Evolutionary conservation across 1,139 yeast species (phyloP), one percentile per base, ranked within the genome.

Genomic region (Candida buenavistaensis): DNA sequence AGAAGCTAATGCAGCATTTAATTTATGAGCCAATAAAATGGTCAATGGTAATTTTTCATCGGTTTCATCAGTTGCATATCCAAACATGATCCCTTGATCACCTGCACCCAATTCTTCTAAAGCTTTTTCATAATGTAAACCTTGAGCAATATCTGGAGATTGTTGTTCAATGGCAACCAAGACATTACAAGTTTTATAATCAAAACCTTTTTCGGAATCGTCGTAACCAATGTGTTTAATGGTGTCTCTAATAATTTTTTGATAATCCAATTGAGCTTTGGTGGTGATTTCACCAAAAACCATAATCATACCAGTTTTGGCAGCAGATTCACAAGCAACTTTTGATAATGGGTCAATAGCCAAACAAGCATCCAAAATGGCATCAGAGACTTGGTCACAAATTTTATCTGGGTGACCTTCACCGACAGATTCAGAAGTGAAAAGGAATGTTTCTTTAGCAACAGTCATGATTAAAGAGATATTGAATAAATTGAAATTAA

Each of bases 51-150:
- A 77, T 64, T 87, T 83, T 75, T 92, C 97, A 62, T 90, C 95
- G 56, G 98, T 89, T 77, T 92, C 99, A 61, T 92, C 97, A 47
- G 98, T 83, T 54, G 99, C 99, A 71, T 92, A 92, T 69, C 99
- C 99, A 64, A 92, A 92, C 99, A 92, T 92, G 66, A 92, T 92
- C 82, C 99, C 97, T 75, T 92, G 99, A 75, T 92, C 99, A 82
- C 99, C 99, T 50, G 99, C 98, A 68, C 98, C 99, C 61, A 92
- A 82, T 43, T 92, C 95, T 76, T 92, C 99, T 52, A 92, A 77
- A 43, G 96, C 94, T 73, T 89, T 80, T 68, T 92, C 97, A 72
- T 85, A 87, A 71, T 92, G 98, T 61, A 92, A 81, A 78, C 98
- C 98, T 75, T 92, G 97, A 47, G 98, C 98, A 56, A 92, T 92